Base-by-base conservation (phyloP, 2,329 filamentous ascomycete species). In the Blumeriella jaapii region DNA sequence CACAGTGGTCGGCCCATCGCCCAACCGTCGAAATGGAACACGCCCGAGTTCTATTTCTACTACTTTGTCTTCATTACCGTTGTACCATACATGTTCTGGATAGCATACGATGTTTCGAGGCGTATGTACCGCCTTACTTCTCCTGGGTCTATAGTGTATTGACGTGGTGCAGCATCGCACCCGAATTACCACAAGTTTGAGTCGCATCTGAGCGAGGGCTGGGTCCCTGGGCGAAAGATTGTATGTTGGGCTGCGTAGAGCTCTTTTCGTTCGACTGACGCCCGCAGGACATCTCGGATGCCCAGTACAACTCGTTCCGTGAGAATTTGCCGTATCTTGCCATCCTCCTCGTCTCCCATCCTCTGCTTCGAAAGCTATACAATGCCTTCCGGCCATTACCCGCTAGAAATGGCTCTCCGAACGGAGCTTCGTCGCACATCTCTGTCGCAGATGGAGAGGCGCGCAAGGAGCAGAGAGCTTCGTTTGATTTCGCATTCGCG, bases 171-270 rank as follows among this genome's bases (percentile, higher is more conserved):
- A 93, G 86, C 79, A 40, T 78, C 76, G 22, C 81, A 95, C 55
- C 82, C 84, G 4, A 77, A 82, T 47, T 98, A 91, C 55, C 56
- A 68, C 39, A 82, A 78, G 48, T 95, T 78, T 55, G 69, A 79
- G 42, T 64, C 65, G 40, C 64, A 78, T 24, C 70, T 98, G 11
- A 77, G 75, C 2, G 68, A 76, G 6, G 93, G 91, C 48, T 98
- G 91, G 91, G 82, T 98, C 38, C 82, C 81, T 6, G 89, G 89
- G 16, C 81, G 89, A 40, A 84, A 84, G 68, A 84, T 96, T 44
- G 82, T 85, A 67, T 52, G 74, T 45, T 12, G 4, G 18, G 11
- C 29, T 31, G 14, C 20, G 9, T 9, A 23, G 15, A 29, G 1
- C 2, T 8, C 3, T 31, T 6, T 20, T 2, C 15, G 9, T n/a